A percentile compares a stretch with the other conserved stretches of the same genome.
Evolutionary conservation across 1,284 basidiomycete genomes (phyloP).

Genomic region (Marasmius tenuissimus): DNA sequence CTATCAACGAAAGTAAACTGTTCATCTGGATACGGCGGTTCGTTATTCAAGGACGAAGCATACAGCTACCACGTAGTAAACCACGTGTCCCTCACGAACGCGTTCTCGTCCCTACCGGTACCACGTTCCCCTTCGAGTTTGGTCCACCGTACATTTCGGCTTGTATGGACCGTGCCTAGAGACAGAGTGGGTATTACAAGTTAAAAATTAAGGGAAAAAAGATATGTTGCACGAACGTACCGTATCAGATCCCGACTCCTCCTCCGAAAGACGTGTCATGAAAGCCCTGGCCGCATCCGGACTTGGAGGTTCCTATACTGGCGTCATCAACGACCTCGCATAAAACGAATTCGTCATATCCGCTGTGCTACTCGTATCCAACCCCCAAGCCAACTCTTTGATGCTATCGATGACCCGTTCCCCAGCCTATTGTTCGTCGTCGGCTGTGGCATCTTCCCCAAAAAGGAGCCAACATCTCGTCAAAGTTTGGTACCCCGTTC

Average conservation of each 20-base stretch:
- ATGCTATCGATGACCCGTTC: slow-evolving; percentile 20
- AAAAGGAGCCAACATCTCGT: slow-evolving; percentile 26
- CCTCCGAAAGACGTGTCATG: slow-evolving; percentile 14
- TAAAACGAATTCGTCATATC: slow-evolving; percentile 23
- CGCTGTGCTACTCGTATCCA: not conserved
- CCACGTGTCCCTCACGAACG: slow-evolving; percentile 24
- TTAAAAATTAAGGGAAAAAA: too few relatives aligned
- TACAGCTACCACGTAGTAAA: slow-evolving; percentile 27
- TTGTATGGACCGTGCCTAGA: slow-evolving; percentile 24
- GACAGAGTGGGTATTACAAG: too few relatives aligned
- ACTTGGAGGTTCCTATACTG: slow-evolving; percentile 15
- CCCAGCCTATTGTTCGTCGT: slow-evolving; percentile 18
- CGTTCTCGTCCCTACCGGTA: slow-evolving; percentile 19
- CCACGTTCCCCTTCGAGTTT: slow-evolving; percentile 22
- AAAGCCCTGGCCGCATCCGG: slow-evolving; percentile 13
- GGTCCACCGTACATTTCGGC: slow-evolving; percentile 25
- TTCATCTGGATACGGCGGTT: slow-evolving; percentile 20
- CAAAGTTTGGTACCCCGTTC: not conserved
- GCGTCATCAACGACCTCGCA: slow-evolving; percentile 23
- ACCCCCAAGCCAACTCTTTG: not conserved
- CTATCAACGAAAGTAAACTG: slow-evolving; percentile 24
- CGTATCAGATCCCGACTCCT: slow-evolving; percentile 15
- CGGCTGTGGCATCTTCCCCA: slow-evolving; percentile 26
- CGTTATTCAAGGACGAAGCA: slow-evolving; percentile 20
- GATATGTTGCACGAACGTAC: not conserved